These are phyloP conservation scores for Cystobasidiaceae sp. DNA, from an alignment of 1,284 basidiomycete genomes.

Conservation along the genomic window DNA sequence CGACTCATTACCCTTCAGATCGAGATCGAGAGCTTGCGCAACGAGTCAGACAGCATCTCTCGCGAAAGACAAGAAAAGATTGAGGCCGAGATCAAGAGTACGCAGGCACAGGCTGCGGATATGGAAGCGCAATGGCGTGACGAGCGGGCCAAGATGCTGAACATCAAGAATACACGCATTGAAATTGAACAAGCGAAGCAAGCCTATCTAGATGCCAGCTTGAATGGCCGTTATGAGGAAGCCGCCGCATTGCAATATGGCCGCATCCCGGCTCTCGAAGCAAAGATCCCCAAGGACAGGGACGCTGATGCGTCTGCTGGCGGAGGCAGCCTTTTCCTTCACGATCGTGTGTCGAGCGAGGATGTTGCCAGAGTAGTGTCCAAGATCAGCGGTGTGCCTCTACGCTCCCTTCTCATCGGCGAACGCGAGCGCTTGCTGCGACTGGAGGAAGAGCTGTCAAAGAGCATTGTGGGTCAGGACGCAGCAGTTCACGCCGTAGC, in stretches of 20 bases:
- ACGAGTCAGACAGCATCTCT: conserved; percentile 77
- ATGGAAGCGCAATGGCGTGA: conserved; percentile 66
- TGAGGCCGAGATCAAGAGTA: conserved; percentile 58
- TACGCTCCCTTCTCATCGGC: conserved; percentile 78
- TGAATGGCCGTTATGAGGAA: conserved; percentile 76
- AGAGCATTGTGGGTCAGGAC: conserved; percentile 81
- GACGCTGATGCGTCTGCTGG: conserved; percentile 51
- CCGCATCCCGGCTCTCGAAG: conserved; percentile 74
- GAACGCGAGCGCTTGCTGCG: conserved; percentile 86
- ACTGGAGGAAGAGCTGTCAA: conserved; percentile 72
- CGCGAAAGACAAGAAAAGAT: conserved; percentile 64
- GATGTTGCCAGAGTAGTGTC: conserved; percentile 73
- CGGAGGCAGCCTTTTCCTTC: conserved; percentile 63
- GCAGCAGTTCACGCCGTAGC: conserved; percentile 72
- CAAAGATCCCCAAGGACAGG: conserved; percentile 68
- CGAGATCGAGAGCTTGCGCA: conserved; percentile 81
- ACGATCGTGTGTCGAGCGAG: conserved; percentile 79
- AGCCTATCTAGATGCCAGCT: conserved; percentile 53
- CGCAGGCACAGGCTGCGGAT: conserved; percentile 59
- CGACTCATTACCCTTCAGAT: conserved; percentile 83
- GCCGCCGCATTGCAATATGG: conserved; percentile 77
- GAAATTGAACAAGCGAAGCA: conserved; percentile 71
- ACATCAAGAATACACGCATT: conserved; percentile 71
- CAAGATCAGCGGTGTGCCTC: conserved; percentile 65
- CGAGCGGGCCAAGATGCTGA: conserved; percentile 70